Evolutionary conservation across 495 filamentous ascomycete genomes (phyloP), one percentile per base, ranked within the genome.

Genomic region (Jackrogersella minutella): DNA sequence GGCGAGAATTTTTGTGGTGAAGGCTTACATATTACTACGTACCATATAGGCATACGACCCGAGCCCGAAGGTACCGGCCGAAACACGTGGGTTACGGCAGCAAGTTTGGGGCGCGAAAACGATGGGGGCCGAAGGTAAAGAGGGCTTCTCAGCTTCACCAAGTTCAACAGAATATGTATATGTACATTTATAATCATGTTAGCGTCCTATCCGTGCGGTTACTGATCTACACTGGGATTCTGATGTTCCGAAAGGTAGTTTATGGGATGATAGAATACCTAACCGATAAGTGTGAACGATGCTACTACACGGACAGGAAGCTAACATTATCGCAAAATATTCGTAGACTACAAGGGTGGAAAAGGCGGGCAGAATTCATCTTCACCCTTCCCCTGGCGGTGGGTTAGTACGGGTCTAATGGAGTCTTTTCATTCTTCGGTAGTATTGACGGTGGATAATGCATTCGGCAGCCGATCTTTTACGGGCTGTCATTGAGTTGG

Each of bases 21-120:
- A 54, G 3, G 26, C 26, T 30, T 30, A 30, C 26, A 30, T 30
- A 30, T 22, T 3, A 39, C 50, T 55, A 26, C n/a, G 39, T 34
- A 17, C 21, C 9, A 6, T 10, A 7, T 4, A 26, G 13, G 14
- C 22, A 36, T 14, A 30, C 11, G 16, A 44, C 16, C 50, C 40
- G 50, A 62, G 30, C 34, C 66, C 66, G 61, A 69, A 31, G 13
- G 39, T 53, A 33, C 60, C 61, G 66, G 57, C 57, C 52, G 43
- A 62, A 57, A 69, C 66, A 64, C 66, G 66, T 69, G 66, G 66
- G 61, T 22, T 47, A 65, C 37, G 54, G 64, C 36, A 54, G 62
- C 17, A 55, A 33, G 19, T 5, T 22, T 10, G 46, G 46, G 36
- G 49, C 50, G 34, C 34, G n/a, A 9, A 36, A 52, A 46, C 7